Conservation (phyloP, 768 basidiomycete genomes). For the Podaxis sp. region DNA sequence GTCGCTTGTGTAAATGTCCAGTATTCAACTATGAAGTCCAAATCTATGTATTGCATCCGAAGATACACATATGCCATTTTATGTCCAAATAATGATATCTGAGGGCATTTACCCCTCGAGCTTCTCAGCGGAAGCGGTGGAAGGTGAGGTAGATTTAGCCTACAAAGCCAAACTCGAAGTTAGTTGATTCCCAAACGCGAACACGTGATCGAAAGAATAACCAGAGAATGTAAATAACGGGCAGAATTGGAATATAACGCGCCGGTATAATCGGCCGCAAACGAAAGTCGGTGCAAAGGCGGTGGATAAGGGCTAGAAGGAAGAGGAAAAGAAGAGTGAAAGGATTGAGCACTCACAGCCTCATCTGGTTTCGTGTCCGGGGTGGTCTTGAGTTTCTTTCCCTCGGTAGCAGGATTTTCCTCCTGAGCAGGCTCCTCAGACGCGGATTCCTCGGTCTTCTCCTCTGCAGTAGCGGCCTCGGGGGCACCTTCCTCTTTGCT, state of each 20-base stretch:
- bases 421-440: not conserved
- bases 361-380: not conserved
- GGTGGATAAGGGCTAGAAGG: no score
- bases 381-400: not conserved
- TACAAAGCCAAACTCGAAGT: not conserved
- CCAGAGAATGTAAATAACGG: no score
- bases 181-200: not conserved
- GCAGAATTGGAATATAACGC: no score
- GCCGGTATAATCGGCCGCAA: no score
- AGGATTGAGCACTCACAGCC: not conserved
- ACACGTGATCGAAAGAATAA: not conserved
- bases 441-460: not conserved
- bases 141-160: not conserved
- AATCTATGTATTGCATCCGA: not conserved
- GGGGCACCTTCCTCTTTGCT: not conserved
- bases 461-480: not conserved
- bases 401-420: not conserved
- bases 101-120: not conserved
- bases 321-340: not conserved
- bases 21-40: not conserved
- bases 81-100: constrained; percentile 4
- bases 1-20: not conserved
- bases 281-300: no score
- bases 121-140: constrained; percentile 2
- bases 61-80: not conserved